Conservation (phyloP, 306 rosid species). For the Bauhinia variegata region DNA sequence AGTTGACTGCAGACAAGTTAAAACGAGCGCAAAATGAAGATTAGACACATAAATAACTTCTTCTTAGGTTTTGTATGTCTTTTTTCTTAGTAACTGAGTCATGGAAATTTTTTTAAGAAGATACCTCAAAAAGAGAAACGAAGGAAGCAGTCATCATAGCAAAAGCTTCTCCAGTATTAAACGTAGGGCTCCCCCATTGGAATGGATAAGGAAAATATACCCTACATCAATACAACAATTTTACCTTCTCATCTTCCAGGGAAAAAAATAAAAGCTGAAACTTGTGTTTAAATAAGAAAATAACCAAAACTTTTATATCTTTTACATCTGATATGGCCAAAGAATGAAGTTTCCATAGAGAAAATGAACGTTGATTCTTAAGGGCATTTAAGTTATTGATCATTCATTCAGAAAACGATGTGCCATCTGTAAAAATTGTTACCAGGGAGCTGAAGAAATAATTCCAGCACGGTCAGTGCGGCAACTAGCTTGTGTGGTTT, state of each 20-base stretch:
- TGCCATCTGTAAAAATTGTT: slow-evolving; percentile 26
- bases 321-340: background rate
- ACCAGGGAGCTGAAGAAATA: slow-evolving; percentile 63
- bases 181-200: slow-evolving; percentile 91
- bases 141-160: slow-evolving; percentile 87
- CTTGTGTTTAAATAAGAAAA: too few species aligned
- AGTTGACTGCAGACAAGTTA: slow-evolving; percentile 58
- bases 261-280: background rate
- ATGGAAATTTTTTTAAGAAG: background rate
- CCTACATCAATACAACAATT: slow-evolving; percentile 50
- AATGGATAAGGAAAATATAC: slow-evolving; percentile 75
- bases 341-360: background rate
- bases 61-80: background rate
- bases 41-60: background rate
- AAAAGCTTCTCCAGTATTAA: slow-evolving; percentile 73
- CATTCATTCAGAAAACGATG: slow-evolving; percentile 46
- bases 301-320: background rate
- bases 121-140: slow-evolving; percentile 82
- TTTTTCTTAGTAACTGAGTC: background rate
- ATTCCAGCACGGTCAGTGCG: slow-evolving; percentile 87
- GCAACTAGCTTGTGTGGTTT: slow-evolving; percentile 66
- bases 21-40: background rate
- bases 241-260: background rate
- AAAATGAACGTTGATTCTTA: background rate
- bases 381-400: background rate